These are phyloP conservation scores for Fusarium robinianum DNA, from an alignment of 2,329 filamentous ascomycete genomes.

Conservation along the genomic window DNA sequence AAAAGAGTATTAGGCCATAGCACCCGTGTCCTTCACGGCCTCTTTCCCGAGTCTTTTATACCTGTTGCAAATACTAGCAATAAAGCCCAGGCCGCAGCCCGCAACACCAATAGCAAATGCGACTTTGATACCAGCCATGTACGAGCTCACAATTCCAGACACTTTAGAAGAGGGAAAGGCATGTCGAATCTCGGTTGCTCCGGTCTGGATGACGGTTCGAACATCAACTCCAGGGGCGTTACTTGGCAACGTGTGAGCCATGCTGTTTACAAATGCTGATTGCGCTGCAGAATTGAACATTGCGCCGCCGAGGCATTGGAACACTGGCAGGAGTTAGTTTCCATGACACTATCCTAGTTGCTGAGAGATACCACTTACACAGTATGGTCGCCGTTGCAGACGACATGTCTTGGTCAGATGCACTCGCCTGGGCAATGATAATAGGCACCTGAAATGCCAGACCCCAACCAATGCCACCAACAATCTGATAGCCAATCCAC, in stretches of 20 bases:
- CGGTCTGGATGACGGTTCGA: conserved; percentile 45
- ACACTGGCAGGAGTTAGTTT: conserved; percentile 40
- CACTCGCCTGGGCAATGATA: conserved; percentile 52
- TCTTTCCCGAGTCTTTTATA: too few relatives aligned
- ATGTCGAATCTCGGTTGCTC: conserved; percentile 60
- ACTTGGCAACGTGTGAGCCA: conserved; percentile 43
- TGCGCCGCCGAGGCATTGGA: conserved; percentile 56
- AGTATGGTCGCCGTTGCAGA: conserved; percentile 53
- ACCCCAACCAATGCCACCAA: conserved; percentile 55
- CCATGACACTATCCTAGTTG: not conserved
- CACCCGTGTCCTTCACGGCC: too few relatives aligned
- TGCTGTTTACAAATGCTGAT: conserved; percentile 52
- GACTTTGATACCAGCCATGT: conserved; percentile 67
- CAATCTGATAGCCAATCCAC: conserved; percentile 60
- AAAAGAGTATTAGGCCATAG: too few relatives aligned
- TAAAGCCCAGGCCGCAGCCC: too few relatives aligned
- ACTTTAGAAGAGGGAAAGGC: conserved; percentile 55
- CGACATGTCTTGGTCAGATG: conserved; percentile 48
- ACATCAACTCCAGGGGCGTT: conserved; percentile 46
- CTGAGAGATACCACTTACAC: conserved; percentile 38
- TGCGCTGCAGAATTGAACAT: conserved; percentile 55
- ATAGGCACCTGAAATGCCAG: conserved; percentile 54
- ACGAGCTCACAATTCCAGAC: conserved; percentile 59
- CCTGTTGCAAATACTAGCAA: too few relatives aligned
- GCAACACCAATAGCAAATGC: conserved; percentile 61